Percentiles rank a stretch among this genome's conserved stretches.
These are phyloP conservation scores for Citrus glauca DNA, from an alignment of 345 rosid genomes.

Conservation along the genomic window DNA sequence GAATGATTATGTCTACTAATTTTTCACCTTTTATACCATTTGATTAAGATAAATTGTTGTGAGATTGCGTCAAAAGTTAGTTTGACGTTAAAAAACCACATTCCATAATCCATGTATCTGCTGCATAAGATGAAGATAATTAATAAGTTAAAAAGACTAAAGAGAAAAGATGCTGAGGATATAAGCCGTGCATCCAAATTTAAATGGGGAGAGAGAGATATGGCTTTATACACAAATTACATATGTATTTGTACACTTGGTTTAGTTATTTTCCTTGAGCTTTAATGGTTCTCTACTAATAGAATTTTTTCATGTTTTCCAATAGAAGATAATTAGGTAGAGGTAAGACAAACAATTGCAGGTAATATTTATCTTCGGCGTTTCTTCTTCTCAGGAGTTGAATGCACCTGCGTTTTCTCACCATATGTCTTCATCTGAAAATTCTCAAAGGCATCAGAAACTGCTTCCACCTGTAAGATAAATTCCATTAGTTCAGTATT, in stretches of 20 bases:
- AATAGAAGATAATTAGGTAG: neutral
- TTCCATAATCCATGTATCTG: neutral
- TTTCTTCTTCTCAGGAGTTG: constrained; percentile 36
- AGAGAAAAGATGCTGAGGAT: neutral
- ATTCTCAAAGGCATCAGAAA: constrained; percentile 44
- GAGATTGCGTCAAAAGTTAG: neutral
- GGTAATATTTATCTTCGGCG: constrained; percentile 2
- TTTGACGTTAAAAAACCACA: neutral
- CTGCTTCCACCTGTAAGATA: constrained; percentile 33
- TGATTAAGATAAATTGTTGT: neutral
- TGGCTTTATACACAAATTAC: neutral
- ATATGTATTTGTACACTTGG: neutral
- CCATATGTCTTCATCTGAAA: constrained; percentile 35
- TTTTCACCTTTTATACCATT: neutral
- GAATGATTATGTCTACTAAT: neutral
- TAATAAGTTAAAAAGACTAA: neutral
- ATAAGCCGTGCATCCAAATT: neutral
- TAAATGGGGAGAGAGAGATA: neutral
- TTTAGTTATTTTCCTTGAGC: neutral
- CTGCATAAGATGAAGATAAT: too few species aligned
- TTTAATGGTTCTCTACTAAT: neutral
- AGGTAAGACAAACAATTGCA: neutral
- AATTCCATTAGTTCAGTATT: neutral
- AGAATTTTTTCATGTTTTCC: neutral
- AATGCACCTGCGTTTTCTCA: constrained; percentile 28